Evolutionary conservation across 345 rosid species (phyloP).

Genomic region (Chamaenerion angustifolium): DNA sequence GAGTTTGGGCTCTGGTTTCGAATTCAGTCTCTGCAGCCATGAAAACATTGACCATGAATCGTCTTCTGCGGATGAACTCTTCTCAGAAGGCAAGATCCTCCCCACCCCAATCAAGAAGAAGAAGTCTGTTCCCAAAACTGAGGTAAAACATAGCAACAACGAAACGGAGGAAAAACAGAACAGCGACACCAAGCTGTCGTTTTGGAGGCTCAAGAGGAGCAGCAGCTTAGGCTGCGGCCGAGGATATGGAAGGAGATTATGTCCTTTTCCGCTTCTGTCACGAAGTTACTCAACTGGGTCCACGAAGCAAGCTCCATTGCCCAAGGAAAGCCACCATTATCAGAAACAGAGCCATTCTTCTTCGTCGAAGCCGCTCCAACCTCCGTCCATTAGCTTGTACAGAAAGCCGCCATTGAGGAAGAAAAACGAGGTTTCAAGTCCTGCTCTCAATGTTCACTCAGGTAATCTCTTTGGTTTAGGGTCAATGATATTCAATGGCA

Average conservation of each 20-base stretch:
- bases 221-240: slow-evolving; percentile 8
- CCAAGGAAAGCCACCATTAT: slow-evolving; percentile 4
- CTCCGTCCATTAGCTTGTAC: neutral
- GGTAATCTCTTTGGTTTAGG: slow-evolving; percentile 15
- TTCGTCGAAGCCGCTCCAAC: neutral
- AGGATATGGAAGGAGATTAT: slow-evolving; percentile 10
- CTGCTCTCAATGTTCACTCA: slow-evolving; percentile 9
- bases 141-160: neutral
- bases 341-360: neutral
- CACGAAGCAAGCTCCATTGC: neutral
- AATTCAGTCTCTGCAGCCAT: slow-evolving; percentile 11
- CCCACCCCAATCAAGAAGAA: slow-evolving; percentile 12
- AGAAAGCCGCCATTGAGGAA: slow-evolving; percentile 11
- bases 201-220: slow-evolving; percentile 17
- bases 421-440: slow-evolving; percentile 1
- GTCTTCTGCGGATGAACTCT: slow-evolving; percentile 15
- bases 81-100: slow-evolving; percentile 16
- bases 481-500: slow-evolving; percentile 8
- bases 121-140: neutral
- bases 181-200: slow-evolving; percentile 2
- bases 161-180: slow-evolving; percentile 9
- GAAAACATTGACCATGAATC: slow-evolving; percentile 5
- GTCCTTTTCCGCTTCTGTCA: slow-evolving; percentile 20
- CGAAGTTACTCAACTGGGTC: slow-evolving; percentile 21
- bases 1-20: slow-evolving; percentile 6